Base-by-base conservation (phyloP, 805 yeast genomes). In the Pichia deserticola region DNA sequence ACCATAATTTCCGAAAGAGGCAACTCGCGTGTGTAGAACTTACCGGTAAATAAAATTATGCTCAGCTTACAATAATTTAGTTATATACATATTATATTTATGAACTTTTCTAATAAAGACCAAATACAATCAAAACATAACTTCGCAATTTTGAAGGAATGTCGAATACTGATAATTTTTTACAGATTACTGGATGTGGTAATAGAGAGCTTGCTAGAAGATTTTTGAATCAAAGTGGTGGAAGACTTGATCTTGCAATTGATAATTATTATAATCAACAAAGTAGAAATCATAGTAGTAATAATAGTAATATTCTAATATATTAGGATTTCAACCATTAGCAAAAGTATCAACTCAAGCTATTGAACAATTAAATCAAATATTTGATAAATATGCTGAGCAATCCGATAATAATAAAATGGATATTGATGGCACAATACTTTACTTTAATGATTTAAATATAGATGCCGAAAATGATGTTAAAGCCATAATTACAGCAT, bases 351-450 rank as follows among this genome's bases (percentile, higher is more conserved):
- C 20, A 36, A 30, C 7, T 12, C 37, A 13, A 5, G 33, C 9
- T 27, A 20, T n/a, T 8, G 11, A 45, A 8, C 44, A 44, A 25
- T 25, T 36, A 34, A 61, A 62, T 47, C 57, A 58, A 1, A 44
- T 64, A 25, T 66, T 67, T 10, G 50, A 48, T 15, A 45, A 68
- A 11, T 58, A 51, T 40, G 36, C 47, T 8, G 52, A 50, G 7
- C 13, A 15, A 1, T 15, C 37, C 1, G 27, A 45, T 34, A n/a
- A 27, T 4, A 15, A 50, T 36, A n/a, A 34, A n/a, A 86, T 89
- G 37, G 92, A 82, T 29, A 72, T 86, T 9, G 93, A 88, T 51
- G 97, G 96, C 0, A 84, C 97, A 0, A 63, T 90, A 9, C 56
- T 61, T 38, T 87, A 82, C 57, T 68, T 92, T 27, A 73, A 72